Percentiles rank a stretch among this genome's conserved stretches.
phyloP scores from a whole-genome alignment of 495 filamentous ascomycete species.

The Daldinia decipiens region DNA sequence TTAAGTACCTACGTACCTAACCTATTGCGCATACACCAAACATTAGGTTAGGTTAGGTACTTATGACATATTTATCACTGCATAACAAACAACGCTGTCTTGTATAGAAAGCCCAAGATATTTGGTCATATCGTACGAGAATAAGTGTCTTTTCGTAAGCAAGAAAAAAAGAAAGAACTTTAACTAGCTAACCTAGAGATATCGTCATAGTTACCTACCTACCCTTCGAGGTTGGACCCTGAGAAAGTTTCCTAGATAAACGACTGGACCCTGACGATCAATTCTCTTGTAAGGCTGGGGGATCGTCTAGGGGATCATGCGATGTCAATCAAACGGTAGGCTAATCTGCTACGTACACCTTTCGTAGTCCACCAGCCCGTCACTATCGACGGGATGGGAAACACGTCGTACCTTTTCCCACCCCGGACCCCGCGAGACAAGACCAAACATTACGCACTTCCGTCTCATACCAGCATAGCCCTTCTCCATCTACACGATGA shows the following conservation, averaged over 20 bases:
- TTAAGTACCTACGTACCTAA: too few relatives aligned
- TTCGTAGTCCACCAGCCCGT: slow-evolving; percentile 4
- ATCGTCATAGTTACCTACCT: slow-evolving; percentile 10
- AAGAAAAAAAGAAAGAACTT: not conserved
- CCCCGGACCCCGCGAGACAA: not conserved
- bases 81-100: not conserved
- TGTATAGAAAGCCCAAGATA: not conserved
- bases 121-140: slow-evolving; percentile 1
- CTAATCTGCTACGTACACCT: not conserved
- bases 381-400: not conserved
- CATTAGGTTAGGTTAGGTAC: not conserved
- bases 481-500: not conserved
- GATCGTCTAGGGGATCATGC: slow-evolving; percentile 20
- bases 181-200: not conserved
- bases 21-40: not conserved
- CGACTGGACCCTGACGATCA: slow-evolving; percentile 41
- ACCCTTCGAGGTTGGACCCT: slow-evolving; percentile 9
- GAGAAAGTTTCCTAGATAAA: slow-evolving; percentile 12
- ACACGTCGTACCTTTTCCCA: not conserved
- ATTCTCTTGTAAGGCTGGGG: slow-evolving; percentile 24
- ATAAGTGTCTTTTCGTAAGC: not conserved
- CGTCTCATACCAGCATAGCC: not conserved
- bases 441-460: not conserved
- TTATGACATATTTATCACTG: too few relatives aligned
- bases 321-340: not conserved